Conservation (phyloP, 441 rosid genomes). For the Theobroma grandiflorum region DNA sequence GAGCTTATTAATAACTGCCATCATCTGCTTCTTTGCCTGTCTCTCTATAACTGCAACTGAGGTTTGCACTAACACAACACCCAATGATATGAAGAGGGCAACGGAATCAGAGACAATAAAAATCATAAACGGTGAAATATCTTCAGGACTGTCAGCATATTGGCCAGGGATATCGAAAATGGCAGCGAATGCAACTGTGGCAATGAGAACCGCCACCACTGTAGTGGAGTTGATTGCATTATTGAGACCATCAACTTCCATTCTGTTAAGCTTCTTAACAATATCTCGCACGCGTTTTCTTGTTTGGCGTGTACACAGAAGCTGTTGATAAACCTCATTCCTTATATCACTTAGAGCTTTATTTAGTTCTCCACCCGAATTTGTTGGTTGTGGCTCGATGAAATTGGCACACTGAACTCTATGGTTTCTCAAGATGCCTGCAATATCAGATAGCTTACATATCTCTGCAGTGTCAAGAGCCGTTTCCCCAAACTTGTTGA, state of each 20-base stretch:
- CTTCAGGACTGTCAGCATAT: conserved; percentile 40
- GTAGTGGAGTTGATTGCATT: conserved; percentile 71
- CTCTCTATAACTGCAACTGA: conserved; percentile 63
- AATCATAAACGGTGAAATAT: conserved; percentile 45
- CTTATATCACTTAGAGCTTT: conserved; percentile 71
- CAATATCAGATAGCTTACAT: conserved; percentile 47
- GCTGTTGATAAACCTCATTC: conserved; percentile 66
- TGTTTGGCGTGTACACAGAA: conserved; percentile 60
- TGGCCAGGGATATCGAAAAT: conserved; percentile 68
- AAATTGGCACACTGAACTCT: conserved; percentile 67
- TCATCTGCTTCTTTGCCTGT: conserved; percentile 62
- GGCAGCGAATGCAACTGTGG: conserved; percentile 68
- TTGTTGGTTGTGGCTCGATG: conserved; percentile 48
- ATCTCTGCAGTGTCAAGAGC: conserved; percentile 69
- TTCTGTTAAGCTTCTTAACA: conserved; percentile 62
- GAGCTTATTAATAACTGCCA: conserved; percentile 69
- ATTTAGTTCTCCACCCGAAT: conserved; percentile 55
- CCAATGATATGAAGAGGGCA: conserved; percentile 69
- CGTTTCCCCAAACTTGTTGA: conserved; percentile 63
- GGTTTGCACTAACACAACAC: conserved; percentile 68
- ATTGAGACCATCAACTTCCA: conserved; percentile 65
- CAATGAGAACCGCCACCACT: conserved; percentile 68
- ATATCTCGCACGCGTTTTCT: conserved; percentile 64
- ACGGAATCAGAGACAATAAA: conserved; percentile 62
- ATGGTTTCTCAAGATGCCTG: conserved; percentile 43